phyloP scores from a whole-genome alignment of 495 filamentous ascomycete genomes.

The Trichoderma orchidacearum region DNA sequence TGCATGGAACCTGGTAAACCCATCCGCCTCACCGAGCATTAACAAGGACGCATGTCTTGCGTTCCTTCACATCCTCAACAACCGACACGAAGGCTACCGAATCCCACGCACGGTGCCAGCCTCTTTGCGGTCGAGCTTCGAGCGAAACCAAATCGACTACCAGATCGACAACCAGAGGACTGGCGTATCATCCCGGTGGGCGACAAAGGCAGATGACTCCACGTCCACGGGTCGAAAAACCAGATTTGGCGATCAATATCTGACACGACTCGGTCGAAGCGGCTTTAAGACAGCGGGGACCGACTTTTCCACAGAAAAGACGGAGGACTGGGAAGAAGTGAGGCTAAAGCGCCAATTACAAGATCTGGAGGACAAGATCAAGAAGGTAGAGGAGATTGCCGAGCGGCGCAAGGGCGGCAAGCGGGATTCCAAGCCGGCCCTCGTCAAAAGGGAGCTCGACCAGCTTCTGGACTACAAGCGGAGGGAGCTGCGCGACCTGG shows the following conservation, averaged over 20 bases:
- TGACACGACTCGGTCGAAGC: conserved; percentile 68
- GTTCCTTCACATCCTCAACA: conserved; percentile 91
- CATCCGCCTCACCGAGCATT: conserved; percentile 59
- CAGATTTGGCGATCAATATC: conserved; percentile 94
- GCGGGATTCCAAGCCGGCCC: conserved; percentile 57
- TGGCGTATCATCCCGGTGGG: conserved; percentile 47
- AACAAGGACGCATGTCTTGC: conserved; percentile 89
- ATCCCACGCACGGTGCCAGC: conserved; percentile 90
- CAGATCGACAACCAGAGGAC: conserved; percentile 62
- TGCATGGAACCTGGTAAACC: conserved; percentile 96
- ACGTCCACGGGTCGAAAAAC: conserved; percentile 77
- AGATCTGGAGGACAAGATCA: conserved; percentile 75
- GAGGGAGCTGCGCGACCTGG: conserved; percentile 47
- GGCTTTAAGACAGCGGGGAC: conserved; percentile 70
- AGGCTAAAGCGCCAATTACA: conserved; percentile 79
- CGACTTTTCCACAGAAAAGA: conserved; percentile 63
- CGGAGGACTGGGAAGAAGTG: conserved; percentile 95
- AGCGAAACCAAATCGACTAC: conserved; percentile 91
- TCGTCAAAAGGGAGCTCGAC: conserved; percentile 89
- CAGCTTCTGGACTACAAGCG: conserved; percentile 75
- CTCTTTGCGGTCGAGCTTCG: conserved; percentile 78
- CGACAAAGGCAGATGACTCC: conserved; percentile 51
- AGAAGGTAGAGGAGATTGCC: conserved; percentile 56
- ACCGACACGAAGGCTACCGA: conserved; percentile 86
- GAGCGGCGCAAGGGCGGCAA: conserved; percentile 39